Conservation (phyloP, 805 yeast species). For the Zygoascus flipseniorum region DNA sequence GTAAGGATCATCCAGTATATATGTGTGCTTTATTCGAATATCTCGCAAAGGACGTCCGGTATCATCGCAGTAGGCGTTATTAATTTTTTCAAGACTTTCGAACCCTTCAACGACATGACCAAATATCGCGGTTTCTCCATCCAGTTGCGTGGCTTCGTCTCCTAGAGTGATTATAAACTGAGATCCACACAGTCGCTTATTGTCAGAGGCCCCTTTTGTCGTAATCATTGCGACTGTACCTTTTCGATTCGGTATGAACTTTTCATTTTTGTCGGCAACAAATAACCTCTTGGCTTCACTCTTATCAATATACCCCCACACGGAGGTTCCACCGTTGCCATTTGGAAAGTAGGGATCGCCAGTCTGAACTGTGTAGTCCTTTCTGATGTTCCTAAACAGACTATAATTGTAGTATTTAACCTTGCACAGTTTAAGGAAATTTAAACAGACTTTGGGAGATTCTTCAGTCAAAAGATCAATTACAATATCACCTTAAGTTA, state of each 20-base stretch:
- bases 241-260: conserved; percentile 19
- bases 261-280: conserved; percentile 19
- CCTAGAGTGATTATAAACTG: conserved; percentile 33
- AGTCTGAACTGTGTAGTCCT: conserved; percentile 33
- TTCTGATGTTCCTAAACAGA: conserved; percentile 39
- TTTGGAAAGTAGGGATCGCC: conserved; percentile 45
- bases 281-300: conserved; percentile 10
- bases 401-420: conserved; percentile 43
- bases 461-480: conserved; percentile 36
- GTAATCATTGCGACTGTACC: conserved; percentile 33
- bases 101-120: conserved; percentile 47
- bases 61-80: conserved; percentile 33
- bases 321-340: conserved; percentile 25
- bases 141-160: conserved; percentile 23
- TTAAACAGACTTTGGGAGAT: conserved; percentile 34
- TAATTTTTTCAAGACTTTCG: conserved; percentile 38
- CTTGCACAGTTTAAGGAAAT: conserved; percentile 49
- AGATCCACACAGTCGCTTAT: conserved; percentile 26
- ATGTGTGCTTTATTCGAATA: conserved; percentile 43
- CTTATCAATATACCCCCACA: conserved; percentile 25
- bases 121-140: conserved; percentile 29
- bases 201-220: not conserved
- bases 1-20: conserved; percentile 48
- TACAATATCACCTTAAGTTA: conserved; percentile 39
- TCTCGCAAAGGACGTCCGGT: conserved; percentile 37